Percentiles rank a stretch among this genome's conserved stretches.
phyloP scores from a whole-genome alignment of 805 yeast genomes.

The Metschnikowia borealis region DNA sequence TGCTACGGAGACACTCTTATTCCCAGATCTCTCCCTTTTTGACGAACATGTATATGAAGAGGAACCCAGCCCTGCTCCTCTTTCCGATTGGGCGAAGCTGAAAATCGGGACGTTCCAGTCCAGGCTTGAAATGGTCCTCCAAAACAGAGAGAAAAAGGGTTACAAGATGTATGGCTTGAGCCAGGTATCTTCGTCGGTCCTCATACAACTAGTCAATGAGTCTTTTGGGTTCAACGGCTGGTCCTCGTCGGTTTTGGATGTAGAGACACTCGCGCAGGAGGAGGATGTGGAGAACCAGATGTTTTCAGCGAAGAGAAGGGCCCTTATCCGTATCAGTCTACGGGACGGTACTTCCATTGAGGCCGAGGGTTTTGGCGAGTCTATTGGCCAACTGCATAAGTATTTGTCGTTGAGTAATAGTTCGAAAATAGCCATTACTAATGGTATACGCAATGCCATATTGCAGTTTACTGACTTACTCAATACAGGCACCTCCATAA shows the following conservation, averaged over 20 bases:
- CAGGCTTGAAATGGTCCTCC: conserved; percentile 37
- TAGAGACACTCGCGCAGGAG: conserved; percentile 15
- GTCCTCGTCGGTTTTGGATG: conserved; percentile 41
- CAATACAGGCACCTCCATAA: conserved; percentile 3
- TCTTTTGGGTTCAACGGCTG: conserved; percentile 57
- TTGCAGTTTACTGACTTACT: conserved; percentile 24
- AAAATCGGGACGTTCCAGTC: conserved; percentile 48
- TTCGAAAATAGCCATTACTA: conserved; percentile 46
- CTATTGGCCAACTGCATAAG: conserved; percentile 30
- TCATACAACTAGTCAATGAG: conserved; percentile 43
- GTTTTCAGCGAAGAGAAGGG: conserved; percentile 24
- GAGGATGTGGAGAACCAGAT: conserved; percentile 21
- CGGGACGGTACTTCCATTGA: conserved; percentile 42
- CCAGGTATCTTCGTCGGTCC: conserved; percentile 10
- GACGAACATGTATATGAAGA: conserved; percentile 12
- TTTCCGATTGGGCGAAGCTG: conserved; percentile 40
- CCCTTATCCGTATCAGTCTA: conserved; percentile 33
- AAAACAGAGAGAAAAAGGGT: conserved; percentile 14
- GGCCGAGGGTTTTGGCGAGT: conserved; percentile 38
- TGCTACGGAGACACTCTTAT: conserved; percentile 11
- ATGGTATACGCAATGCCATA: conserved; percentile 43
- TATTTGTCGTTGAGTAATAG: conserved; percentile 34
- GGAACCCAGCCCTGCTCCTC: conserved; percentile 1
- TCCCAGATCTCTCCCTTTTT: conserved; percentile 24
- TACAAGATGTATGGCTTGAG: not conserved